Evolutionary conservation across 306 rosid species (phyloP).

Genomic region (Cucumis melo): DNA sequence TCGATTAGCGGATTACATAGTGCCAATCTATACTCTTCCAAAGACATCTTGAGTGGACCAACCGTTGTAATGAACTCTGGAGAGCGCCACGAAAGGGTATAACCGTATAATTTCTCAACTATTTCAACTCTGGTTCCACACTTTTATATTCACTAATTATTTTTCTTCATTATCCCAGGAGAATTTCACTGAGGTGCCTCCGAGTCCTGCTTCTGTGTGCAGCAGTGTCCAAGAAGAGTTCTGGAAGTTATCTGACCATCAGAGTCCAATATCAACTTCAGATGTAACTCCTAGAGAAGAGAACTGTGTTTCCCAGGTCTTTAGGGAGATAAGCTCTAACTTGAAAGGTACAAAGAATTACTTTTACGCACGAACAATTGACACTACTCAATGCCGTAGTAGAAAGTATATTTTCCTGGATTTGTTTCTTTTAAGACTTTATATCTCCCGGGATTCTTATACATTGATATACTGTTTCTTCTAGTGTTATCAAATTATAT

Average conservation of each 20-base stretch:
- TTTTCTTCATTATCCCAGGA: constrained; percentile 40
- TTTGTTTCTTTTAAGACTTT: not conserved
- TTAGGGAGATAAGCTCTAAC: constrained; percentile 76
- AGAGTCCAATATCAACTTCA: constrained; percentile 72
- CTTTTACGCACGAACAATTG: not conserved
- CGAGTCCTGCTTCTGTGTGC: constrained; percentile 95
- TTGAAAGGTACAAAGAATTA: constrained; percentile 45
- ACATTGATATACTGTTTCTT: not conserved
- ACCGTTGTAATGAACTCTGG: constrained; percentile 57
- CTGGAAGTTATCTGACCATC: constrained; percentile 55
- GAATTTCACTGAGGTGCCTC: constrained; percentile 96
- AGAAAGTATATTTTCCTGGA: not conserved
- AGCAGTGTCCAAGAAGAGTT: constrained; percentile 83
- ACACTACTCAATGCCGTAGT: not conserved
- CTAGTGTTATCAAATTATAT: not conserved
- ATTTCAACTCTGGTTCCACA: constrained; percentile 11
- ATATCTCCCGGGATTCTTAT: not conserved
- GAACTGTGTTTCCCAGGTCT: constrained; percentile 41
- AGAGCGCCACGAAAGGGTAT: constrained; percentile 60
- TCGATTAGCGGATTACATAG: constrained; percentile 39
- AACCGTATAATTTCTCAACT: constrained; percentile 8
- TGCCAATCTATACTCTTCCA: constrained; percentile 26
- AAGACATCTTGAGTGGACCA: constrained; percentile 78
- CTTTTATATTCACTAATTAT: constrained; percentile 13
- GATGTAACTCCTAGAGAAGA: constrained; percentile 62